phyloP scores from a whole-genome alignment of 208 protist species.

The Phytomonas sp. region DNA sequence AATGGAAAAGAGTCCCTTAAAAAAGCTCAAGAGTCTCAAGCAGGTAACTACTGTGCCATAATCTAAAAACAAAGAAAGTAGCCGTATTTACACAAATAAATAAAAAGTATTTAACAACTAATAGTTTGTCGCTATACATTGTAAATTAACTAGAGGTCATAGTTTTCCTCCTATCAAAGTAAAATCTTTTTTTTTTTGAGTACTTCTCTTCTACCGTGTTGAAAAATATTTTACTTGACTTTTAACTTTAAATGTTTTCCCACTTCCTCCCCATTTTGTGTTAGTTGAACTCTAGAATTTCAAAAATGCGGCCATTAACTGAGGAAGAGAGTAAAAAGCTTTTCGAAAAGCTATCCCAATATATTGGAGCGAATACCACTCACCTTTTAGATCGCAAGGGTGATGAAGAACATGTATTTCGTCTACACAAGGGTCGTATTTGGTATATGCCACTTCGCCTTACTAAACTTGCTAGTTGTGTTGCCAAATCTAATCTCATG shows the following conservation, averaged over 20 bases:
- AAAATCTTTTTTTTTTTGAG: neutral
- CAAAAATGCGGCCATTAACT: constrained; percentile 69
- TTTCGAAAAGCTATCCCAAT: constrained; percentile 89
- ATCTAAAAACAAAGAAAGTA: constrained; percentile 27
- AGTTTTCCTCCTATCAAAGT: constrained; percentile 10
- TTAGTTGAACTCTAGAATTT: constrained; percentile 4
- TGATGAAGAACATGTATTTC: constrained; percentile 85
- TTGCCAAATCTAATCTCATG: constrained; percentile 85
- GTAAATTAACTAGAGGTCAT: constrained; percentile 1
- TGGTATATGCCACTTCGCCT: constrained; percentile 87
- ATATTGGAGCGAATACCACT: constrained; percentile 86
- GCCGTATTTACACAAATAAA: neutral
- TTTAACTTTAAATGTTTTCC: constrained; percentile 2
- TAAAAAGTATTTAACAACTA: neutral
- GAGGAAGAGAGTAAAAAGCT: constrained; percentile 86
- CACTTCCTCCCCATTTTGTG: neutral
- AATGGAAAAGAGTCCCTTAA: constrained; percentile 64
- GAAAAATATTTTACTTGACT: constrained; percentile 12
- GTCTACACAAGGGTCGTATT: constrained; percentile 86
- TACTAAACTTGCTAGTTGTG: constrained; percentile 78
- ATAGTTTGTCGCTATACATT: constrained; percentile 5
- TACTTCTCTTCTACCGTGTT: constrained; percentile 3
- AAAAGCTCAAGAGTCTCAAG: constrained; percentile 70
- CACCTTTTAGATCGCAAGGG: constrained; percentile 70
- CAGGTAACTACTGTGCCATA: constrained; percentile 28